A percentile compares a stretch with the other conserved stretches of the same genome.
These are phyloP conservation scores for Alternaria dauci DNA, from an alignment of 2,329 filamentous ascomycete species.

Conservation along the genomic window DNA sequence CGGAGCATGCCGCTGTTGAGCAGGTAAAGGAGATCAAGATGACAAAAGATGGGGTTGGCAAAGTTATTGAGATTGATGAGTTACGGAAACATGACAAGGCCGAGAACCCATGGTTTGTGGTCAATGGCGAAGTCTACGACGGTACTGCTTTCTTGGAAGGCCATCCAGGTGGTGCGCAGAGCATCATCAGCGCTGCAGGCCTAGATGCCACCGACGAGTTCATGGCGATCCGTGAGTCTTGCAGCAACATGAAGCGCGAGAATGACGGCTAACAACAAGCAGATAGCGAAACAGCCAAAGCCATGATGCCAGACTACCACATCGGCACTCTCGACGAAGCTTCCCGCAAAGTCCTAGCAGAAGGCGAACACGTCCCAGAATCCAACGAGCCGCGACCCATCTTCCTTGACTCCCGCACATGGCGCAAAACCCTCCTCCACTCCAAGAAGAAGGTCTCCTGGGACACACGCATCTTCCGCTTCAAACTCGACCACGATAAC, in stretches of 20 bases:
- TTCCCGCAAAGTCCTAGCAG: slow-evolving; percentile 64
- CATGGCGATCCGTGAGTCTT: slow-evolving; percentile 81
- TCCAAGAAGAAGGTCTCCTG: slow-evolving; percentile 74
- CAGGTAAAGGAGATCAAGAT: slow-evolving; percentile 74
- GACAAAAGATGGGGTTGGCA: slow-evolving; percentile 72
- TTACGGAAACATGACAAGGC: slow-evolving; percentile 72
- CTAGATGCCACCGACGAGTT: slow-evolving; percentile 88
- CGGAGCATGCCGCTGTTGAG: slow-evolving; percentile 56
- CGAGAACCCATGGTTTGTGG: slow-evolving; percentile 81
- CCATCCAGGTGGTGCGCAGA: slow-evolving; percentile 86
- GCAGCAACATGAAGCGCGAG: not conserved
- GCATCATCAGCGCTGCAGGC: slow-evolving; percentile 83
- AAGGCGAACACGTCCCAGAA: slow-evolving; percentile 54
- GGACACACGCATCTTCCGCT: slow-evolving; percentile 84
- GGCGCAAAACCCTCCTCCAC: slow-evolving; percentile 77
- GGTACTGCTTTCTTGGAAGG: slow-evolving; percentile 80
- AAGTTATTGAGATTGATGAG: slow-evolving; percentile 73
- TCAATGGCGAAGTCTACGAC: slow-evolving; percentile 89
- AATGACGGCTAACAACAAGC: slow-evolving; percentile 36
- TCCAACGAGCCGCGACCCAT: slow-evolving; percentile 59
- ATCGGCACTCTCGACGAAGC: slow-evolving; percentile 76
- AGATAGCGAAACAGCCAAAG: slow-evolving; percentile 92
- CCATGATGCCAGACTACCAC: slow-evolving; percentile 87
- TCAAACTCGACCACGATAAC: slow-evolving; percentile 74
- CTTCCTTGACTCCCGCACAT: slow-evolving; percentile 76